These are phyloP conservation scores for Pneumocystis murina DNA, from an alignment of 1,139 yeast genomes.

Conservation along the genomic window DNA sequence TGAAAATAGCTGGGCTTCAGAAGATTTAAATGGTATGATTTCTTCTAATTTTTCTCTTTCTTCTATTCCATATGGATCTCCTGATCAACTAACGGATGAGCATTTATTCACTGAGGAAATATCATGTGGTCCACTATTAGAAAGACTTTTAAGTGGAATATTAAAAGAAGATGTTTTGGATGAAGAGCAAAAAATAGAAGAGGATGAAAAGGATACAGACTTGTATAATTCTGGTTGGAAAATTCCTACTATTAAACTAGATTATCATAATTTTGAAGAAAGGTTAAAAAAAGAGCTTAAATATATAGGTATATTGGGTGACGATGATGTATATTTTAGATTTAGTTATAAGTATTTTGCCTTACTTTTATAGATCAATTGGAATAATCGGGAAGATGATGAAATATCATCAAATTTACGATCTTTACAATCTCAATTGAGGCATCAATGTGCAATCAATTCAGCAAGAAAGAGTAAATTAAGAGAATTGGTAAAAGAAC, in stretches of 20 bases:
- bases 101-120: slow-evolving; percentile 54
- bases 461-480: slow-evolving; percentile 50
- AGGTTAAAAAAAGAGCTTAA: slow-evolving; percentile 72
- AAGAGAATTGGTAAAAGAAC: slow-evolving; percentile 69
- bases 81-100: slow-evolving; percentile 47
- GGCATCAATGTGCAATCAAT: slow-evolving; percentile 47
- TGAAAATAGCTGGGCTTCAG: slow-evolving; percentile 74
- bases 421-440: slow-evolving; percentile 51
- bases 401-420: slow-evolving; percentile 81
- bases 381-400: slow-evolving; percentile 71
- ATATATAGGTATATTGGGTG: slow-evolving; percentile 81
- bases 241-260: slow-evolving; percentile 36
- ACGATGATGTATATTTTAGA: slow-evolving; percentile 24
- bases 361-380: slow-evolving; percentile 14
- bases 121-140: slow-evolving; percentile 85
- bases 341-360: slow-evolving; percentile 14
- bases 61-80: slow-evolving; percentile 30
- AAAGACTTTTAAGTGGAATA: slow-evolving; percentile 71
- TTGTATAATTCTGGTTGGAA: slow-evolving; percentile 28
- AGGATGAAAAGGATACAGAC: slow-evolving; percentile 9
- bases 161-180: slow-evolving; percentile 32
- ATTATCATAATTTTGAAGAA: slow-evolving; percentile 73
- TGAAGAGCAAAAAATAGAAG: slow-evolving; percentile 2
- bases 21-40: slow-evolving; percentile 30
- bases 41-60: slow-evolving; percentile 9